These are phyloP conservation scores for Corylus americana DNA, from an alignment of 306 rosid genomes.

Conservation along the genomic window DNA sequence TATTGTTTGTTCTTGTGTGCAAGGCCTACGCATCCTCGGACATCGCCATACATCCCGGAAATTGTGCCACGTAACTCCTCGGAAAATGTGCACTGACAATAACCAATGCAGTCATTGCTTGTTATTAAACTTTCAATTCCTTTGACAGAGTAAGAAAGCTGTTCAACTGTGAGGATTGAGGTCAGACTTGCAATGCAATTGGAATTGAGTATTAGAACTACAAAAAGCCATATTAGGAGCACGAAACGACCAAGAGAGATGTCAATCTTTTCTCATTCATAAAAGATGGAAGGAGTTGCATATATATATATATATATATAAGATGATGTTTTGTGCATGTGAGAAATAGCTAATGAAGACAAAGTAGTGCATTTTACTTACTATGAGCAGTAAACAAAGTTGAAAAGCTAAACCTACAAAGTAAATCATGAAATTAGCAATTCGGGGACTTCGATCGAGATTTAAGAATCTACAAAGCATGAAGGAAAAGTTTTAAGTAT, in stretches of 20 bases:
- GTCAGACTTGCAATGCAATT: slow-evolving; percentile 40
- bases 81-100: no score
- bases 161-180: slow-evolving; percentile 16
- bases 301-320: no score
- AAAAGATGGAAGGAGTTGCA: background rate
- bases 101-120: slow-evolving; percentile 74
- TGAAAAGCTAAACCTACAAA: slow-evolving; percentile 62
- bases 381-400: slow-evolving; percentile 81
- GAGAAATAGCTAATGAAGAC: slow-evolving; percentile 5
- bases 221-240: slow-evolving; percentile 38
- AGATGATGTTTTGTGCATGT: no score
- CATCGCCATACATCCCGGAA: no score
- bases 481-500: background rate
- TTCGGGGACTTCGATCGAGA: background rate
- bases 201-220: slow-evolving; percentile 30
- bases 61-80: no score
- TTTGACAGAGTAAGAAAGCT: no score
- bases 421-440: background rate
- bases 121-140: slow-evolving; percentile 25
- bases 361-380: slow-evolving; percentile 43
- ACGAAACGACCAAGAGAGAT: slow-evolving; percentile 31
- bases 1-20: no score
- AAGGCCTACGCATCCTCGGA: no score
- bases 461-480: no score
- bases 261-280: slow-evolving; percentile 26